These are phyloP conservation scores for Dendrobium huoshanense DNA, from an alignment of 106 monocot genomes.

Conservation along the genomic window DNA sequence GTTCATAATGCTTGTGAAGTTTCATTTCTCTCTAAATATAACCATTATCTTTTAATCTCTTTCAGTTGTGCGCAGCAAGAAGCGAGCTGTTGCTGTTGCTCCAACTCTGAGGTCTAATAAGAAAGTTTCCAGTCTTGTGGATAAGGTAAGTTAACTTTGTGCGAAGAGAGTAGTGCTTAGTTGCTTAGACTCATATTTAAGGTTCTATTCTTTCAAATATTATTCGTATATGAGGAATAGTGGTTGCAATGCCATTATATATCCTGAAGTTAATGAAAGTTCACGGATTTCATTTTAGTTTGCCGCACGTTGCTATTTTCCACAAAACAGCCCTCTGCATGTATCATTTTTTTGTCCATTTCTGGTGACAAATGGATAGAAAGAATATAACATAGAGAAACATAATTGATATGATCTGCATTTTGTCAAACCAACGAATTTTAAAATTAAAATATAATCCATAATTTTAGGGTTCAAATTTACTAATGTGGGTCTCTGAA, in stretches of 20 bases:
- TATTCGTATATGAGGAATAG: background rate
- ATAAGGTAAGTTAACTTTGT: conserved; percentile 54
- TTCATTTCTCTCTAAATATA: background rate
- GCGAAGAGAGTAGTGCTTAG: background rate
- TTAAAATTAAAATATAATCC: too few relatives aligned
- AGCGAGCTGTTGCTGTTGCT: conserved; percentile 49
- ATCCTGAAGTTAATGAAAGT: too few relatives aligned
- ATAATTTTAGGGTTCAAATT: too few relatives aligned
- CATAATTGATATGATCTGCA: too few relatives aligned
- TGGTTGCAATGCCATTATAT: background rate
- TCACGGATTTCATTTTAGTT: too few relatives aligned
- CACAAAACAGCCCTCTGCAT: too few relatives aligned
- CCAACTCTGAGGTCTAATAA: conserved; percentile 72
- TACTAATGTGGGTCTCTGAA: too few relatives aligned
- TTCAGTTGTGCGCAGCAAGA: conserved; percentile 68
- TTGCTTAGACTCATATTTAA: background rate
- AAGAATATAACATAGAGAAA: too few relatives aligned
- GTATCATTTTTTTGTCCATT: too few relatives aligned
- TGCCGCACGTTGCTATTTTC: too few relatives aligned
- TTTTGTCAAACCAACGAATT: too few relatives aligned
- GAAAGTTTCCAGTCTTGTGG: conserved; percentile 87
- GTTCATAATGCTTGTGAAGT: background rate
- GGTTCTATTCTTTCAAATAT: background rate
- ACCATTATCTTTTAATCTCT: conserved; percentile 7
- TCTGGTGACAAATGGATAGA: too few relatives aligned